Percentiles rank a stretch among this genome's conserved stretches.
These are phyloP conservation scores for Spathaspora jeffriesii DNA, from an alignment of 1,139 yeast species.

Conservation along the genomic window DNA sequence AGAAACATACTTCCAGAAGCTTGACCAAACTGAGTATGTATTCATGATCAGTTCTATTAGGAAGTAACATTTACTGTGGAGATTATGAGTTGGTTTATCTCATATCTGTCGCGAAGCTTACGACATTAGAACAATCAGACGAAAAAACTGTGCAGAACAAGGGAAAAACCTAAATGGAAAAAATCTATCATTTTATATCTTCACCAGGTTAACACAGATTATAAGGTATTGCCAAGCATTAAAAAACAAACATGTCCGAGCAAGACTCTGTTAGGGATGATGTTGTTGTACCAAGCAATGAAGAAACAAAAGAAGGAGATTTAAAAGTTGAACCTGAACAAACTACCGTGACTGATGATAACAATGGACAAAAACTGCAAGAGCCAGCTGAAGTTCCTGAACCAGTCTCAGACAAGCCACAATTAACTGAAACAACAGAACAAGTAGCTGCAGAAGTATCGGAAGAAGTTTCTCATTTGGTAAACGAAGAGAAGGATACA, in stretches of 20 bases:
- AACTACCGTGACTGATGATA: neutral
- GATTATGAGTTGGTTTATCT: too few species aligned
- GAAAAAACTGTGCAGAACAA: constrained; percentile 1
- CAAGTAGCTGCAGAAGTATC: neutral
- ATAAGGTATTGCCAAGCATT: too few species aligned
- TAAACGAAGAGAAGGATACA: neutral
- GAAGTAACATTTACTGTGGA: too few species aligned
- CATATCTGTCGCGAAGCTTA: neutral
- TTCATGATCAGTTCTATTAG: too few species aligned
- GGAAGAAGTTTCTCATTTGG: neutral
- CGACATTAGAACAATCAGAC: neutral
- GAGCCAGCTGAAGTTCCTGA: neutral
- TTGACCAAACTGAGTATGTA: neutral
- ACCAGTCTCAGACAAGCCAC: neutral
- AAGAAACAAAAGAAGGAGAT: neutral
- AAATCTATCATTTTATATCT: neutral
- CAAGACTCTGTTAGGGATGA: constrained; percentile 3
- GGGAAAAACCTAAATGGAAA: constrained; percentile 4
- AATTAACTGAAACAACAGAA: neutral
- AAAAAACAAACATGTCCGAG: constrained; percentile 3
- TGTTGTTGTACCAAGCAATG: neutral
- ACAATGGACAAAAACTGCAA: neutral
- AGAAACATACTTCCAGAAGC: neutral
- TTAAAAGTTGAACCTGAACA: neutral
- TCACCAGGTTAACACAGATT: neutral